These are phyloP conservation scores for Thamnidium elegans DNA, from an alignment of 192 early-diverging fungal species.

Conservation along the genomic window DNA sequence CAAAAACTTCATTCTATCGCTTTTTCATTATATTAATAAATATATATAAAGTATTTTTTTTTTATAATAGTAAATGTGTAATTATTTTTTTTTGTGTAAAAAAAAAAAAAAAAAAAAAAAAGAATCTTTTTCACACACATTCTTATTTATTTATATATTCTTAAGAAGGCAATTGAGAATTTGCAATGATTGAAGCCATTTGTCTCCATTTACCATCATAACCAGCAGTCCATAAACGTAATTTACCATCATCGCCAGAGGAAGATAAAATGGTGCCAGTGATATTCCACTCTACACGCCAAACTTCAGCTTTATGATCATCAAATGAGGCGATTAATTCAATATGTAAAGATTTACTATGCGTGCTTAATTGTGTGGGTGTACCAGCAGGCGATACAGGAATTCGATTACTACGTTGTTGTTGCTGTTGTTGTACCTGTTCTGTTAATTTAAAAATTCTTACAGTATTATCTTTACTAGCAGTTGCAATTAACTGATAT, in stretches of 20 bases:
- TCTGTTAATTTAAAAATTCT: constrained; percentile 73
- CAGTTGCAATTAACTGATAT: constrained; percentile 83
- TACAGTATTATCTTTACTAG: constrained; percentile 71
- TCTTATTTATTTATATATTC: not conserved
- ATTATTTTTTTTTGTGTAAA: not conserved
- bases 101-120: not conserved
- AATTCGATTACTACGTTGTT: not conserved
- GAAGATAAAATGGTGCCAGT: constrained; percentile 77
- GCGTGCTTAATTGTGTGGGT: constrained; percentile 26
- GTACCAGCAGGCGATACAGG: constrained; percentile 20
- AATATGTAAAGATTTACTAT: constrained; percentile 46
- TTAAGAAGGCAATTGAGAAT: constrained; percentile 29
- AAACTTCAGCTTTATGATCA: constrained; percentile 70
- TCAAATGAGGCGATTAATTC: constrained; percentile 54
- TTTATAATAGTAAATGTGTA: no score
- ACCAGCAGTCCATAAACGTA: constrained; percentile 77
- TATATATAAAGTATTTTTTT: not conserved
- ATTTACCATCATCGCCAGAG: constrained; percentile 80
- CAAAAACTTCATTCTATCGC: no score
- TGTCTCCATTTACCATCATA: constrained; percentile 56
- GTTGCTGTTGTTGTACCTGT: not conserved
- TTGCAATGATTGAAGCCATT: constrained; percentile 57
- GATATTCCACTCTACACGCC: constrained; percentile 86
- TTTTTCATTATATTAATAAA: no score
- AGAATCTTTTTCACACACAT: not conserved